Conservation (phyloP, 352 stramenopile species). For the Globisporangium paroecandrum region DNA sequence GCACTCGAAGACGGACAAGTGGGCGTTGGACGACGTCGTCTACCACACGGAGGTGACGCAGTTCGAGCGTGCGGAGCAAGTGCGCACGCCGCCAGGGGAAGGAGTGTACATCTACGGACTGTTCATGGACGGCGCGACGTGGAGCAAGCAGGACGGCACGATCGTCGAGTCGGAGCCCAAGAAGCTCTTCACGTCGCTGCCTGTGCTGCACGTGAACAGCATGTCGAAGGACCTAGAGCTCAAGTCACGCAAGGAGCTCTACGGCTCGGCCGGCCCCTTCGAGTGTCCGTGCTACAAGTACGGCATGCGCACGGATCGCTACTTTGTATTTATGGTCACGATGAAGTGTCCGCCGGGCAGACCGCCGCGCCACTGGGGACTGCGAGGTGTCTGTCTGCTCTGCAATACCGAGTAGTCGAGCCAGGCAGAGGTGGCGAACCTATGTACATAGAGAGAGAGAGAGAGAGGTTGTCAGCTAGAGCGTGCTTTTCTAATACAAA, state of each 20-base stretch:
- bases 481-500: conserved; percentile 10
- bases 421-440: neutral
- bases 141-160: conserved; percentile 91
- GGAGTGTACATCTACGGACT: conserved; percentile 98
- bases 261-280: conserved; percentile 90
- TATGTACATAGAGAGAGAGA: neutral
- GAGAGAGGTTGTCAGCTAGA: neutral
- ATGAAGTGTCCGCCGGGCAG: conserved; percentile 89
- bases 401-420: conserved; percentile 90
- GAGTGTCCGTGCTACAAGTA: conserved; percentile 98
- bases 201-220: conserved; percentile 95
- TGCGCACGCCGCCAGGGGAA: conserved; percentile 83
- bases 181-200: conserved; percentile 94
- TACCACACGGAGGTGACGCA: conserved; percentile 97
- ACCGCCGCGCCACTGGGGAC: conserved; percentile 91
- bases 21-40: conserved; percentile 97
- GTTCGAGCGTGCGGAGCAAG: conserved; percentile 92
- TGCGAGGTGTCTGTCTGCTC: conserved; percentile 92
- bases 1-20: conserved; percentile 96
- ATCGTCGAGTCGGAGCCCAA: conserved; percentile 97
- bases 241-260: conserved; percentile 92
- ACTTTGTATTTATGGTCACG: conserved; percentile 97
- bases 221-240: conserved; percentile 92
- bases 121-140: conserved; percentile 96
- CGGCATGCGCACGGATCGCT: conserved; percentile 90